Evolutionary conservation across 2,329 filamentous ascomycete species (phyloP), one percentile per base, ranked within the genome.

Genomic region (Ophiognomonia clavigignenti-juglandacearum): DNA sequence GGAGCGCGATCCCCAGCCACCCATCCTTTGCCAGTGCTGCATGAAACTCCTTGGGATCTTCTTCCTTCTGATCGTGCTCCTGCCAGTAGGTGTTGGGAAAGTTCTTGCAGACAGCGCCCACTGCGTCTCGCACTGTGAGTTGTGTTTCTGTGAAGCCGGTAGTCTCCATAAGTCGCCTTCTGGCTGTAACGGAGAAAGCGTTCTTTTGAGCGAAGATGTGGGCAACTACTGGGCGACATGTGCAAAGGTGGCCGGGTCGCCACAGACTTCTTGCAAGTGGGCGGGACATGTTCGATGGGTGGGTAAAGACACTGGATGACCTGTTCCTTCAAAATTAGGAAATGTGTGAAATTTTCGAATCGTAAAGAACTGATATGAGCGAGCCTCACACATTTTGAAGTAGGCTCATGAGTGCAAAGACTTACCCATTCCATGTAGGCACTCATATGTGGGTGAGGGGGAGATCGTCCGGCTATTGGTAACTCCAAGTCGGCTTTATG

Each of bases 81-180:
- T 82, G 82, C 87, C 86, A 92, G 65, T 91, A 92, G 10, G 80
- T 75, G 56, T 88, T 83, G 14, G 85, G 79, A 52, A 88, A 92
- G 9, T 79, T 72, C 2, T 80, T 70, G 62, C 86, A 91, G 22
- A 91, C 72, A 20, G 84, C 80, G 3, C 70, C 66, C 18, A 91
- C 75, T 0, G 85, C 82, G 50, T 89, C 83, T 29, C 85, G 77
- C 4, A 92, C 86, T 43, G 77, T 80, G 38, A 90, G 59, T 57
- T 92, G 86, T 40, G 82, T 83, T 37, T 87, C 80, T 0, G 80
- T 83, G 66, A 92, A 90, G 22, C 83, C 80, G 1, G 78, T 78
- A 29, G 77, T 81, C 54, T 88, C 83, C 86, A 91, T 90, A 44
- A 90, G 68, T 6, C 57, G 57, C 8, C 47, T 32, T 11, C 23